phyloP scores from a whole-genome alignment of 225 moss, liverwort and hornwort genomes.

The Climacium dendroides region DNA sequence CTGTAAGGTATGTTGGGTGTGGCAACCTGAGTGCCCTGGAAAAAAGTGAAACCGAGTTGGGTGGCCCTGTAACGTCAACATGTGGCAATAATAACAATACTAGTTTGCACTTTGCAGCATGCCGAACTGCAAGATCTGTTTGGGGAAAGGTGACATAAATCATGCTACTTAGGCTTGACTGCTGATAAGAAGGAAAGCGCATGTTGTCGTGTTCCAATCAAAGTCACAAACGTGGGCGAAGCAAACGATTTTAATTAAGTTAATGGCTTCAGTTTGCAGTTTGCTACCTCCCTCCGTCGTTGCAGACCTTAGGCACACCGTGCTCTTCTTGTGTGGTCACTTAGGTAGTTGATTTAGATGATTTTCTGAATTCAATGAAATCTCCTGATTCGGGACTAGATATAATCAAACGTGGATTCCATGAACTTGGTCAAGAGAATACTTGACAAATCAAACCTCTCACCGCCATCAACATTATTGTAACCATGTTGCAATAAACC shows the following conservation, averaged over 20 bases:
- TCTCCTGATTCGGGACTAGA: background rate
- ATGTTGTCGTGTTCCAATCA: slow-evolving; percentile 1
- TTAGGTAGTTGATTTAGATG: background rate
- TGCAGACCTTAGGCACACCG: background rate
- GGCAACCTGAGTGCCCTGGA: background rate
- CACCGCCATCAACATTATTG: background rate
- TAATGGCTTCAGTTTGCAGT: background rate
- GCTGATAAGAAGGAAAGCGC: background rate
- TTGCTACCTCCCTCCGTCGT: background rate
- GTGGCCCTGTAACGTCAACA: background rate
- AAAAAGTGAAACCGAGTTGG: background rate
- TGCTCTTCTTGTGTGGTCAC: background rate
- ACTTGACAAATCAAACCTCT: background rate
- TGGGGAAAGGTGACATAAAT: background rate
- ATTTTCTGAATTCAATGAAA: background rate
- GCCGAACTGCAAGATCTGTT: background rate
- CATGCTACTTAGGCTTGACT: background rate
- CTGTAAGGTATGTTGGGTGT: background rate
- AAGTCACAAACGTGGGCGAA: background rate
- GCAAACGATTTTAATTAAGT: background rate
- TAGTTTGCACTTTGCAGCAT: background rate
- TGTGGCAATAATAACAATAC: background rate
- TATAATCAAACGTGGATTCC: background rate
- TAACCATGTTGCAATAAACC: background rate
- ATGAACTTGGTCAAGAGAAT: background rate